These are phyloP conservation scores for Mucor sp. DNA, from an alignment of 371 early-diverging fungal species.

Conservation along the genomic window DNA sequence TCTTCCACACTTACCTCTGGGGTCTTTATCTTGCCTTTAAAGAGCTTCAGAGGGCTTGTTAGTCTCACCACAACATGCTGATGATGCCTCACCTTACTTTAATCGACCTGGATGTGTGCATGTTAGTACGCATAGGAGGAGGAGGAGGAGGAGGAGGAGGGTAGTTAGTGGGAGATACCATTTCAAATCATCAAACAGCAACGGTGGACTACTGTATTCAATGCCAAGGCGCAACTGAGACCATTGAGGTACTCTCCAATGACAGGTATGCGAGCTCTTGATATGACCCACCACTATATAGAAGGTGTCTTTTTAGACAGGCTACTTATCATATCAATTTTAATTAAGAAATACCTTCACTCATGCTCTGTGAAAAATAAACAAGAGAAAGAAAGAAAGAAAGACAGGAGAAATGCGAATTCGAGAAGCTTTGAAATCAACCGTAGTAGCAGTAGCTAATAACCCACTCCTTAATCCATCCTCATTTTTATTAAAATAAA, in stretches of 20 bases:
- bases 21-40: conserved; percentile 16
- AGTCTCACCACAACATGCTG: neutral
- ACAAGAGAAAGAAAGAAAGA: no score
- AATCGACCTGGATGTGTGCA: conserved; percentile 10
- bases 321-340: neutral
- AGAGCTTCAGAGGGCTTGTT: conserved; percentile 1
- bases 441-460: no score
- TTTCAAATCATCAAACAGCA: conserved; percentile 20
- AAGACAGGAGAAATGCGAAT: neutral
- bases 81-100: conserved; percentile 8
- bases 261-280: conserved; percentile 21
- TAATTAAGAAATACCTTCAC: neutral
- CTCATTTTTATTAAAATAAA: neutral
- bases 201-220: conserved; percentile 24
- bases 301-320: neutral
- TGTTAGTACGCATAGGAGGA: neutral
- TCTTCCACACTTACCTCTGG: conserved; percentile 6
- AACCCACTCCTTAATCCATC: neutral
- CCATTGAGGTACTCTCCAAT: conserved; percentile 27
- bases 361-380: neutral
- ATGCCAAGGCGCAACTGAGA: conserved; percentile 16
- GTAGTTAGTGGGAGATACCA: no score
- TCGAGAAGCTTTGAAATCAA: neutral
- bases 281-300: conserved; percentile 11
- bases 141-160: no score